Percentiles rank a stretch among this genome's conserved stretches.
phyloP scores from a whole-genome alignment of 73 alveolate genomes.

The Tetrahymena malaccensis region DNA sequence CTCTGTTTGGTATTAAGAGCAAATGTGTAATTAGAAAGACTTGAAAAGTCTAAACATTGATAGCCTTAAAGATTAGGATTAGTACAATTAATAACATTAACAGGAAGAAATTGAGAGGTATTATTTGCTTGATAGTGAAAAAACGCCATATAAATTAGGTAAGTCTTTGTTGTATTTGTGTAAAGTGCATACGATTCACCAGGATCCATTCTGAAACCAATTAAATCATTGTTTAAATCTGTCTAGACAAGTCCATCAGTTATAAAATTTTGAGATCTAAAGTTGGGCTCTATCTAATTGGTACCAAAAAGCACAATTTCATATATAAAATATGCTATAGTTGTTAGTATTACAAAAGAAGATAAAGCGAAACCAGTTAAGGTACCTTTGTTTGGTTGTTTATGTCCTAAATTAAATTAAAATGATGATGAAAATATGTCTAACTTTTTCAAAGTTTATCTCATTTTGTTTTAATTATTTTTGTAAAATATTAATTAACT shows the following conservation, averaged over 20 bases:
- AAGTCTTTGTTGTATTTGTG: background rate
- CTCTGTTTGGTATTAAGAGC: background rate
- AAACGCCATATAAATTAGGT: background rate
- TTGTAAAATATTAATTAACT: too few relatives aligned
- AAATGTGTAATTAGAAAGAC: background rate
- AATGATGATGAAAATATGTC: background rate
- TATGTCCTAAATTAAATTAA: background rate
- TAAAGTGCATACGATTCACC: background rate
- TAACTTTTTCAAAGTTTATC: too few relatives aligned
- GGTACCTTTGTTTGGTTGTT: background rate
- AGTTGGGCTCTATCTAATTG: background rate
- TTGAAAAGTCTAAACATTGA: background rate
- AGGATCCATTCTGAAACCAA: background rate
- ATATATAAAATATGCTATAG: background rate
- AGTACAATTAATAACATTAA: background rate
- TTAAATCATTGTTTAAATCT: background rate
- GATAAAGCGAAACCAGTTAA: background rate
- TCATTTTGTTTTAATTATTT: background rate
- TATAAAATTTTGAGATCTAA: background rate
- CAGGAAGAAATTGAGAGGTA: background rate
- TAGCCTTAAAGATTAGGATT: background rate
- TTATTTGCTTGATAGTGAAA: background rate
- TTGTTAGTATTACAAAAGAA: background rate
- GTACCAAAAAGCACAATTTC: background rate
- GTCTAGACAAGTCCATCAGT: background rate